Evolutionary conservation across 2,329 filamentous ascomycete genomes (phyloP).

Genomic region (Fusarium piperis): DNA sequence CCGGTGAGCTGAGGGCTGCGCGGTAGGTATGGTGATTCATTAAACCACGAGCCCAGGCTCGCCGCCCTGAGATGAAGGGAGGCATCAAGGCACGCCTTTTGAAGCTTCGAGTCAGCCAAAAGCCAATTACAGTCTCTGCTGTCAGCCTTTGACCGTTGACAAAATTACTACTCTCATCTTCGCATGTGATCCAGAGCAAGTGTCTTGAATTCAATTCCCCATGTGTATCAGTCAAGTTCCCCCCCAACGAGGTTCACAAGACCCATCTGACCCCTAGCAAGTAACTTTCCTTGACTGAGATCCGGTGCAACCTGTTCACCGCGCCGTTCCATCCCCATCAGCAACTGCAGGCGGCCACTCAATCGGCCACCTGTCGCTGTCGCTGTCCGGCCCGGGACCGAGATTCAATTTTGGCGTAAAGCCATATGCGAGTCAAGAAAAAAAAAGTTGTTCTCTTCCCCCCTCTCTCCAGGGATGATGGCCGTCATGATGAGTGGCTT

Average conservation of each 20-base stretch:
- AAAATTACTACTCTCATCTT: constrained; percentile 6
- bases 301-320: constrained; percentile 25
- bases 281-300: constrained; percentile 25
- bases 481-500: constrained; percentile 15
- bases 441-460: not conserved
- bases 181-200: constrained; percentile 23
- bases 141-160: not conserved
- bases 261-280: constrained; percentile 10
- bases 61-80: constrained; percentile 28
- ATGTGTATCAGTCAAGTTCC: constrained; percentile 19
- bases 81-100: constrained; percentile 24
- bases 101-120: constrained; percentile 12
- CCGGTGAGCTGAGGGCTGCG: not conserved
- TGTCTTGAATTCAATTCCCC: constrained; percentile 2
- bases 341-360: constrained; percentile 14
- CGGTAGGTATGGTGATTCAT: constrained; percentile 35
- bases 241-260: constrained; percentile 1
- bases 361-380: constrained; percentile 6
- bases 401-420: constrained; percentile 6
- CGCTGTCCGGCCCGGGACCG: constrained; percentile 5
- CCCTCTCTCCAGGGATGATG: not conserved
- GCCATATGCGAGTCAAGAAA: constrained; percentile 2
- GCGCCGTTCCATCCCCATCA: constrained; percentile 12
- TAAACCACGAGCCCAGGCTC: constrained; percentile 17
- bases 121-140: constrained; percentile 12